Conservation (phyloP, 179 eudicot species). For the Kewa caespitosa region DNA sequence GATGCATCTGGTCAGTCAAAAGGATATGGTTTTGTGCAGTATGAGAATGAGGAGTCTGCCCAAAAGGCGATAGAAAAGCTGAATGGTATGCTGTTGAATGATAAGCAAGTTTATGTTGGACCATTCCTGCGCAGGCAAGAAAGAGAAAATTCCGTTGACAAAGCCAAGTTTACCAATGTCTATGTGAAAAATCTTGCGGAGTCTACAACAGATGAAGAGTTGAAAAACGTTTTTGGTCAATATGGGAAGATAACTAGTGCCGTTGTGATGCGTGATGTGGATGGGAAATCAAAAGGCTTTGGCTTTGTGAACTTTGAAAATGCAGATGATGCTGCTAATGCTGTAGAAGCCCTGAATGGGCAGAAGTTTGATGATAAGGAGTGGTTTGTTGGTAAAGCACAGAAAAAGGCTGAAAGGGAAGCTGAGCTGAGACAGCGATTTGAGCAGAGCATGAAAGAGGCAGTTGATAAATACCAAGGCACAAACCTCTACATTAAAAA, state of each 20-base stretch:
- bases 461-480: constrained; percentile 64
- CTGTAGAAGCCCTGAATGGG: constrained; percentile 68
- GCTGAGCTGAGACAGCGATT: constrained; percentile 52
- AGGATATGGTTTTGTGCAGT: constrained; percentile 85
- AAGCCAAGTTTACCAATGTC: constrained; percentile 61
- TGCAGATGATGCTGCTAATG: constrained; percentile 70
- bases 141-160: constrained; percentile 44
- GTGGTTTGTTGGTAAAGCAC: constrained; percentile 89
- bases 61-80: constrained; percentile 65
- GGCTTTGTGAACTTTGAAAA: constrained; percentile 81
- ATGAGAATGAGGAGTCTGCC: constrained; percentile 62
- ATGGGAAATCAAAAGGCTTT: constrained; percentile 72
- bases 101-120: constrained; percentile 77
- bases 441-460: constrained; percentile 63
- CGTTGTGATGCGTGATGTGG: constrained; percentile 66
- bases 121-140: constrained; percentile 64
- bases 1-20: constrained; percentile 65
- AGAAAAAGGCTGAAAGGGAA: constrained; percentile 76
- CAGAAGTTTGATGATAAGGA: constrained; percentile 61
- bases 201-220: constrained; percentile 58
- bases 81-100: constrained; percentile 72
- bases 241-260: constrained; percentile 68
- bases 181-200: constrained; percentile 72
- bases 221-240: constrained; percentile 51
- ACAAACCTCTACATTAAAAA: constrained; percentile 67